Conservation (phyloP, 768 basidiomycete species). For the Omphalotus guepiniiformis region DNA sequence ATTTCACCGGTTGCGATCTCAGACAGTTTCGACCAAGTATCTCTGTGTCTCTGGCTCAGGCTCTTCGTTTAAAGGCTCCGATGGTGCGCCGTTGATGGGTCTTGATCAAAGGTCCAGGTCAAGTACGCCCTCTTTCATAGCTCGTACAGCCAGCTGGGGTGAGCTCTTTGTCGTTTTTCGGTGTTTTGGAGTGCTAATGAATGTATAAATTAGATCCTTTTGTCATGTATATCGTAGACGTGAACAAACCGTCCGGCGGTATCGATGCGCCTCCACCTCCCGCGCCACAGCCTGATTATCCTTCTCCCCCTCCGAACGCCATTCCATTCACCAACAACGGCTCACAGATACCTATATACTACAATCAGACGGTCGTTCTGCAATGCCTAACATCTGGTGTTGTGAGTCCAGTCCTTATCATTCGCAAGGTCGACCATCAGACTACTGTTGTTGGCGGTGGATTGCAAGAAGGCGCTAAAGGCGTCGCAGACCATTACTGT, state of each 20-base stretch:
- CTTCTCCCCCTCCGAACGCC: conserved; percentile 87
- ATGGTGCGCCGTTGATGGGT: conserved; percentile 83
- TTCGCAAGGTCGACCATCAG: conserved; percentile 90
- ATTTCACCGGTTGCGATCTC: conserved; percentile 93
- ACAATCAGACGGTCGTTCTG: conserved; percentile 93
- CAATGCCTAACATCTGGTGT: conserved; percentile 94
- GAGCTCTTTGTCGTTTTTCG: conserved; percentile 26
- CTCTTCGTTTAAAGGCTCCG: conserved; percentile 89
- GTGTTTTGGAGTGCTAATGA: neutral
- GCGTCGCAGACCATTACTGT: conserved; percentile 80
- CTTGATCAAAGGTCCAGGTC: conserved; percentile 66
- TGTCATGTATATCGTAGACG: conserved; percentile 96
- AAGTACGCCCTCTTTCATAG: conserved; percentile 84
- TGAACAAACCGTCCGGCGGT: conserved; percentile 74
- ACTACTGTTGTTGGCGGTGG: conserved; percentile 89
- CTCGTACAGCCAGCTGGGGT: conserved; percentile 90
- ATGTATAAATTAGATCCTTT: conserved; percentile 62
- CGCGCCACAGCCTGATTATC: conserved; percentile 84
- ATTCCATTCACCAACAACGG: conserved; percentile 82
- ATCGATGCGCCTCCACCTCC: conserved; percentile 77
- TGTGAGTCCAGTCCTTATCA: conserved; percentile 88
- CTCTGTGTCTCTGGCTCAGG: conserved; percentile 93
- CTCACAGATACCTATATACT: conserved; percentile 86
- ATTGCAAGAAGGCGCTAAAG: conserved; percentile 83
- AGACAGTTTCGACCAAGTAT: conserved; percentile 94